Evolutionary conservation across 306 rosid species (phyloP), one percentile per base, ranked within the genome.

Genomic region (Citrullus colocynthis): DNA sequence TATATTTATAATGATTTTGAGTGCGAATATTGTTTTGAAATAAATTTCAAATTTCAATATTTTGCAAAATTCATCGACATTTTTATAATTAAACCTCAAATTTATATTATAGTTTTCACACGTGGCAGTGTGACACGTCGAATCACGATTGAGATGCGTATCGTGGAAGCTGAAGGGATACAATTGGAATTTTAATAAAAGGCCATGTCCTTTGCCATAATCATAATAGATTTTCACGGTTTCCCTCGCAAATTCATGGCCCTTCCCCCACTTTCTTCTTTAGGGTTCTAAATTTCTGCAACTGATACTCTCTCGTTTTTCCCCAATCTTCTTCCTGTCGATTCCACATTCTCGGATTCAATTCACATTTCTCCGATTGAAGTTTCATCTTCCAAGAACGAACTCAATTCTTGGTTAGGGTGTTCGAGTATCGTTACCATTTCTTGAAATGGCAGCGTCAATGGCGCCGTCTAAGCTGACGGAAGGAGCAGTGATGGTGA

Each of bases 401-500:
- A 36, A 65, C 55, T 59, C 4, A n/a, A 20, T 54, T 36, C 80
- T 56, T 37, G 4, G 11, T 7, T 34, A 2, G 24, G 18, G 15
- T 56, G 18, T 6, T 74, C 21, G 78, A 75, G 52, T 61, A 80
- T 24, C 34, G 54, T 80, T 58, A 37, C 15, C 9, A 36, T 55
- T n/a, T 64, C 67, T 34, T 3, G 48, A 42, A 5, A 78, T 78
- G 82, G 60, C 86, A 90, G 90, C 82, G 14, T 79, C 67, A 61
- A 37, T 72, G 66, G 87, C 88, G 97, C 89, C 82, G 15, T 76
- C 59, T 42, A 76, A 74, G 79, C 89, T 93, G 52, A 91, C 93
- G 36, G 84, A 80, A 34, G 89, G 89, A 6, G 93, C 93, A 70
- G 82, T 93, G 58, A 67, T 30, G 77, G 78, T 49, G 70, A 89